phyloP scores from a whole-genome alignment of 805 yeast genomes.

The Candida pseudofarinosa region DNA sequence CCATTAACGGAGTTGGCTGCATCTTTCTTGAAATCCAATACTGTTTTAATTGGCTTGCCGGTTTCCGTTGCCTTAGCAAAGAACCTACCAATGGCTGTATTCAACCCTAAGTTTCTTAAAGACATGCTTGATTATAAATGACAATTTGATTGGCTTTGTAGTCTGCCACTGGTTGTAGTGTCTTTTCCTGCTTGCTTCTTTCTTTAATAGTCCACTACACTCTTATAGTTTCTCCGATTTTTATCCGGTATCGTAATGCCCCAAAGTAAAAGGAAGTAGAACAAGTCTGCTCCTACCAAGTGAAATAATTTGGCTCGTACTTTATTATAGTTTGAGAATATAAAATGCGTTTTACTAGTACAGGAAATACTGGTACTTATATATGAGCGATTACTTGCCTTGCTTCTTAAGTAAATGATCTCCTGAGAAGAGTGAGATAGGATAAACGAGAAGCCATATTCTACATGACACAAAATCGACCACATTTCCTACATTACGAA shows the following conservation, averaged over 20 bases:
- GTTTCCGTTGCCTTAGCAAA: constrained; percentile 29
- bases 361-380: not conserved
- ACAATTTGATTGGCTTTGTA: too few species aligned
- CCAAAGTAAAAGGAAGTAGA: not conserved
- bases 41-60: constrained; percentile 30
- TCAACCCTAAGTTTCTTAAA: constrained; percentile 37
- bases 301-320: not conserved
- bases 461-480: not conserved
- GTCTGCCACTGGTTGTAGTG: too few species aligned
- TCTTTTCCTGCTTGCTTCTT: too few species aligned
- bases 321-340: too few species aligned
- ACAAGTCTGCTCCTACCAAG: too few species aligned
- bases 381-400: not conserved
- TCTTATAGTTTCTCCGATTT: not conserved
- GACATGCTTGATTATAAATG: constrained; percentile 37
- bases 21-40: constrained; percentile 56
- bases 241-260: not conserved
- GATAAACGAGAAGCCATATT: not conserved
- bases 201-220: too few species aligned
- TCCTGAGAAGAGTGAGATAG: not conserved
- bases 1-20: constrained; percentile 42
- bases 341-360: not conserved
- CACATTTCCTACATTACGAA: not conserved
- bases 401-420: not conserved
- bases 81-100: constrained; percentile 31